Conservation (phyloP, 805 yeast genomes). For the Cyberlindnera mycetangii region DNA sequence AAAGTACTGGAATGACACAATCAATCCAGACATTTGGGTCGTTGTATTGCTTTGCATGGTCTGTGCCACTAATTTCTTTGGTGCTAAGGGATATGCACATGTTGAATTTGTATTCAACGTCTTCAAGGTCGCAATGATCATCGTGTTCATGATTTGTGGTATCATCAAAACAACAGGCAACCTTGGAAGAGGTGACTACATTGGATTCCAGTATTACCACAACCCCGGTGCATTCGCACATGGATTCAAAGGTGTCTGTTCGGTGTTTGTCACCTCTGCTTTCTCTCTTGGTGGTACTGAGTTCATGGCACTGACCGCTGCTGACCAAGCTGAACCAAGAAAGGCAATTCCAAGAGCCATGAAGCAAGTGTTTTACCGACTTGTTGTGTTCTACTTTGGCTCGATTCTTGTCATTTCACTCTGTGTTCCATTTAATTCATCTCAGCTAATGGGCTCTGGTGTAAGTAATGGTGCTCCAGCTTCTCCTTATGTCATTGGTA, state of each 20-base stretch:
- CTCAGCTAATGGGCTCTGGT: constrained; percentile 41
- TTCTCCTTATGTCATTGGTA: constrained; percentile 70
- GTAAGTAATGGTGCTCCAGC: constrained; percentile 41
- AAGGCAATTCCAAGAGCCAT: constrained; percentile 56
- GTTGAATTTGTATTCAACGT: constrained; percentile 64
- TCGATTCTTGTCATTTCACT: constrained; percentile 47
- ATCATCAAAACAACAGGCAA: constrained; percentile 43
- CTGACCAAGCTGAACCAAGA: constrained; percentile 44
- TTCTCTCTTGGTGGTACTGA: constrained; percentile 64
- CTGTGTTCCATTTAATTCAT: constrained; percentile 49
- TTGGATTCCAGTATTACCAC: constrained; percentile 51
- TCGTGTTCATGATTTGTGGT: constrained; percentile 56
- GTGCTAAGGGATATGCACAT: constrained; percentile 59
- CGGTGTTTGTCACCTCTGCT: constrained; percentile 53
- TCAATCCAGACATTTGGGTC: constrained; percentile 58
- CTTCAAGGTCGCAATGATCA: constrained; percentile 59
- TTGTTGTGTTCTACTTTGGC: constrained; percentile 45
- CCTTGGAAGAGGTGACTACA: constrained; percentile 40
- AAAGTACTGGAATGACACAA: constrained; percentile 51
- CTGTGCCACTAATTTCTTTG: constrained; percentile 41
- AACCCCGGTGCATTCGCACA: constrained; percentile 53
- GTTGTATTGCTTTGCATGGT: constrained; percentile 48
- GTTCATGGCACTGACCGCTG: constrained; percentile 55
- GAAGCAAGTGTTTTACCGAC: constrained; percentile 54
- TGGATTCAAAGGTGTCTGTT: constrained; percentile 53